These are phyloP conservation scores for Sodiomyces alkalinus DNA, from an alignment of 2,329 filamentous ascomycete species.

Conservation along the genomic window DNA sequence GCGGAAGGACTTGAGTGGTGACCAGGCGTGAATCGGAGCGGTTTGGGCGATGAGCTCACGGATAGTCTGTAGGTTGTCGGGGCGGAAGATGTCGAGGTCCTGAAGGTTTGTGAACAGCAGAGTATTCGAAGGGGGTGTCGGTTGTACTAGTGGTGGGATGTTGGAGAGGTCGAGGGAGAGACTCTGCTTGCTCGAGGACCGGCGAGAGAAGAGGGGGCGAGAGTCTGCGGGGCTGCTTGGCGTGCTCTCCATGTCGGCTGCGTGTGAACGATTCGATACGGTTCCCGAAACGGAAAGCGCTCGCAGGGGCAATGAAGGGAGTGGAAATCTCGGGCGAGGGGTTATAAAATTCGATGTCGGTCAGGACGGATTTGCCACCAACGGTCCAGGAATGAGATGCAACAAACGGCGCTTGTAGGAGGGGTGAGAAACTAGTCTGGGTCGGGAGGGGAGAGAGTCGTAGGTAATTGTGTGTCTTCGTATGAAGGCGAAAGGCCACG, in stretches of 20 bases:
- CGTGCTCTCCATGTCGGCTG: slow-evolving; percentile 2
- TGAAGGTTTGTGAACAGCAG: slow-evolving; percentile 72
- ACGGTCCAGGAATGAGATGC: too few relatives aligned
- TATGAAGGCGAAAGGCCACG: too few relatives aligned
- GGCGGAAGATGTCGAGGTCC: slow-evolving; percentile 56
- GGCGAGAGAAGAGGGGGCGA: slow-evolving; percentile 16
- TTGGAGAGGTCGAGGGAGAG: slow-evolving; percentile 61
- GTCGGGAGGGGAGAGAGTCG: too few relatives aligned
- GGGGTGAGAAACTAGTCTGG: too few relatives aligned
- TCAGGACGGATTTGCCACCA: too few relatives aligned
- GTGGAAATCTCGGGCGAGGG: too few relatives aligned
- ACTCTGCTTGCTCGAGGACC: slow-evolving; percentile 29
- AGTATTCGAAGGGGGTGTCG: slow-evolving; percentile 68
- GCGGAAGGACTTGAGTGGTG: slow-evolving; percentile 68
- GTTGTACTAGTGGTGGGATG: slow-evolving; percentile 52
- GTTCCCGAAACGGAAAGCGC: not conserved
- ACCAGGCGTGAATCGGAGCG: slow-evolving; percentile 63
- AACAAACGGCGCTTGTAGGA: too few relatives aligned
- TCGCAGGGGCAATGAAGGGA: too few relatives aligned
- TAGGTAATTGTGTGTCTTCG: too few relatives aligned
- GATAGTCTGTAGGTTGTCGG: slow-evolving; percentile 59
- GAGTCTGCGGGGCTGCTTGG: slow-evolving; percentile 10
- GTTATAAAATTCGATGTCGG: too few relatives aligned
- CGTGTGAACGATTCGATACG: slow-evolving; percentile 4
- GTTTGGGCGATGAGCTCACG: slow-evolving; percentile 53